Conservation (phyloP, 1,139 yeast species). For the Chernovozyma aurita region DNA sequence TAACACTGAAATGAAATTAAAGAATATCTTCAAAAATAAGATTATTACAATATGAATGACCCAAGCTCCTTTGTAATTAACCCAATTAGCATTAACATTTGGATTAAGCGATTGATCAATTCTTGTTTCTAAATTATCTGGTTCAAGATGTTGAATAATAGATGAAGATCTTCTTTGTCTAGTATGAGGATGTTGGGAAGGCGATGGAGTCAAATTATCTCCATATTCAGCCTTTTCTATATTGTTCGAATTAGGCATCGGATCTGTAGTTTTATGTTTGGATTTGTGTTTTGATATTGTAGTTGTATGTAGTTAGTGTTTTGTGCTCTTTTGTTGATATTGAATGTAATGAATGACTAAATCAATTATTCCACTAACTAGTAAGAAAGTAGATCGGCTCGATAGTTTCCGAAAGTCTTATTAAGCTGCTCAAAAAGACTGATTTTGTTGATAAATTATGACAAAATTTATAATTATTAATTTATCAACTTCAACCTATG, state of each 20-base stretch:
- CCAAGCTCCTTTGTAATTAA: conserved; percentile 95
- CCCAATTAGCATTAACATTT: conserved; percentile 94
- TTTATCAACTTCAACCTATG: no score
- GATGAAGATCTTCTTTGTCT: conserved; percentile 47
- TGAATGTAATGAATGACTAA: no score
- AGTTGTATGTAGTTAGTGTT: not conserved
- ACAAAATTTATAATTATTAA: no score
- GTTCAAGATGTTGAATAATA: conserved; percentile 80
- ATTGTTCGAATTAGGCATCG: conserved; percentile 3
- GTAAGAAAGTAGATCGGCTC: no score
- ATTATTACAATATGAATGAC: conserved; percentile 83
- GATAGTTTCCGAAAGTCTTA: no score
- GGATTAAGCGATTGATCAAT: conserved; percentile 88
- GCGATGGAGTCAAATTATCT: conserved; percentile 18
- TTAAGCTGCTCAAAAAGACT: no score
- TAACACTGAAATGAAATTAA: conserved; percentile 65
- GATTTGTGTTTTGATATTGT: not conserved
- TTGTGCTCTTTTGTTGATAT: no score
- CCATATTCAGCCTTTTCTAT: conserved; percentile 5
- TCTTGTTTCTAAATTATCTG: conserved; percentile 87
- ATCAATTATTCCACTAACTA: no score
- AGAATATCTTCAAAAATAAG: conserved; percentile 65
- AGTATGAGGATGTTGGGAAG: conserved; percentile 27
- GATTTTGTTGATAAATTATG: no score
- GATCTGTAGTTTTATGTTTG: not conserved